Percentiles rank a stretch among this genome's conserved stretches.
These are phyloP conservation scores for Trichomonas vaginalis DNA, from an alignment of 208 protist species.

Conservation along the genomic window DNA sequence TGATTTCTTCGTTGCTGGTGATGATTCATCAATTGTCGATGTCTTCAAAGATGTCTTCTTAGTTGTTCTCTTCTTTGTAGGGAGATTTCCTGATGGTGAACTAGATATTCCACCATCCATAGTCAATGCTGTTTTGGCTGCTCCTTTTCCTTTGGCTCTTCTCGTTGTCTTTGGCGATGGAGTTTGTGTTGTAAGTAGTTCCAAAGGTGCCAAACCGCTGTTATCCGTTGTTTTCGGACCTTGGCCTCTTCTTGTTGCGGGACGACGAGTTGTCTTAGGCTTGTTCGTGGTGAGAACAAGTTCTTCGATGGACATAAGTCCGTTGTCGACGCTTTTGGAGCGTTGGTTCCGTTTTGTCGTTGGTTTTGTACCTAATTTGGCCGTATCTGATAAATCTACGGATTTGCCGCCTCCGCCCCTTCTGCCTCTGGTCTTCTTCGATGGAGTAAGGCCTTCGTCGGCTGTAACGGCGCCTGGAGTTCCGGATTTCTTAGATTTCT, in stretches of 20 bases:
- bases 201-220: not conserved
- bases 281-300: not conserved
- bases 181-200: not conserved
- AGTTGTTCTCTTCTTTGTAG: not conserved
- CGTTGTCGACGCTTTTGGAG: not conserved
- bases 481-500: not conserved
- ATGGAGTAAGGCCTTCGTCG: too few relatives aligned
- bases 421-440: not conserved
- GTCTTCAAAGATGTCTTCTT: not conserved
- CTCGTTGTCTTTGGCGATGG: not conserved
- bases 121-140: too few relatives aligned
- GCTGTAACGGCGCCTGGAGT: too few relatives aligned
- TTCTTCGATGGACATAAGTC: not conserved
- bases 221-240: not conserved
- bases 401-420: not conserved
- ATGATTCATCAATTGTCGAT: not conserved
- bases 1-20: not conserved
- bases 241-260: not conserved
- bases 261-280: not conserved
- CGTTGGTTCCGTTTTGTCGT: not conserved
- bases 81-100: not conserved
- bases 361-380: too few relatives aligned
- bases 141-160: not conserved
- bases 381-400: not conserved
- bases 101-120: not conserved